A percentile compares a stretch with the other conserved stretches of the same genome.
These are phyloP conservation scores for Megacollybia marginata DNA, from an alignment of 768 basidiomycete genomes.

Conservation along the genomic window DNA sequence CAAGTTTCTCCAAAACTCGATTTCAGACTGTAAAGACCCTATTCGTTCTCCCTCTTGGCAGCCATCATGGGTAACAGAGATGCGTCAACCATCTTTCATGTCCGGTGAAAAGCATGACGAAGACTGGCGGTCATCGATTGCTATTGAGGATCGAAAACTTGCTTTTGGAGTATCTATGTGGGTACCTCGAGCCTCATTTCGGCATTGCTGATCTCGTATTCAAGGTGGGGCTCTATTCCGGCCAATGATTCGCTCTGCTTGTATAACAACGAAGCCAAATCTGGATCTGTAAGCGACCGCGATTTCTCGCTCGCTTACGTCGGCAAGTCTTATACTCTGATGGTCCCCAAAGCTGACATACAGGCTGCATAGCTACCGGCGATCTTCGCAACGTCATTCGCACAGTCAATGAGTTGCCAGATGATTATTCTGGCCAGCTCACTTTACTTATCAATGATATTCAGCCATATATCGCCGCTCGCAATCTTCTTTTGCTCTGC, in stretches of 20 bases:
- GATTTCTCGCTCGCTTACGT: conserved; percentile 20
- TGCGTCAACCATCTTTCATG: no score
- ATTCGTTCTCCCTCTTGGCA: no score
- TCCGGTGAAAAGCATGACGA: no score
- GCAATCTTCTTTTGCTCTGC: conserved; percentile 35
- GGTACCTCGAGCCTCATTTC: no score
- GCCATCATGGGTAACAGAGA: no score
- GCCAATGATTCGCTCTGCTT: conserved; percentile 21
- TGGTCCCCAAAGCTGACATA: no score
- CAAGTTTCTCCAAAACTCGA: no score
- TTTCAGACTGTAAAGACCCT: no score
- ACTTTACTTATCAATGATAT: conserved; percentile 35
- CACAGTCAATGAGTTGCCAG: conserved; percentile 35
- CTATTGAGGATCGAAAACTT: no score
- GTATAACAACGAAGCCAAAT: conserved; percentile 14
- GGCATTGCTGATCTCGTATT: no score
- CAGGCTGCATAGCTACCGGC: conserved; percentile 31
- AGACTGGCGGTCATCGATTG: no score
- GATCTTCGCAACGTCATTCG: conserved; percentile 37
- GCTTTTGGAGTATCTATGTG: no score
- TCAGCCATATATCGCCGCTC: conserved; percentile 18
- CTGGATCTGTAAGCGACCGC: conserved; percentile 3
- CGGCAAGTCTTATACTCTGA: not conserved
- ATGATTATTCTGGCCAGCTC: conserved; percentile 30
- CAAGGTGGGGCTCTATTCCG: conserved; percentile 24